Conservation (phyloP, 176 grass and related monocot species). For the Cenchrus americanus region DNA sequence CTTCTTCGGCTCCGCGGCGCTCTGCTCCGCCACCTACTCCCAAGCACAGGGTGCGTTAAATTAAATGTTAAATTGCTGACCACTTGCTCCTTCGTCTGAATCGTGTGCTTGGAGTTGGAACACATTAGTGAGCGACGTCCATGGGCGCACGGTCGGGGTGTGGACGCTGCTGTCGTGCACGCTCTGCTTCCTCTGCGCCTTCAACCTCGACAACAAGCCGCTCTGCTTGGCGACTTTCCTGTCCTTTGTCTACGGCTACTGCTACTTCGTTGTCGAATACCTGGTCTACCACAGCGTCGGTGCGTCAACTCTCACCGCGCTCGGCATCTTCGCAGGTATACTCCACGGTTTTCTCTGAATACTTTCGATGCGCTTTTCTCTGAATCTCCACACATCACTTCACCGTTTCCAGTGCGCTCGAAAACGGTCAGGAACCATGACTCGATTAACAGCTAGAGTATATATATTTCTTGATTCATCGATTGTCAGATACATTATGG, state of each 20-base stretch:
- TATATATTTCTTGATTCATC: too few relatives aligned
- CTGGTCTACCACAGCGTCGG: not conserved
- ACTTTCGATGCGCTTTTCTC: too few relatives aligned
- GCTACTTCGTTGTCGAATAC: not conserved
- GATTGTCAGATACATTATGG: too few relatives aligned
- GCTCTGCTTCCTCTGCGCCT: conserved; percentile 1
- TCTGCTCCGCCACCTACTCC: not conserved
- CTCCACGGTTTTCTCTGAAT: too few relatives aligned
- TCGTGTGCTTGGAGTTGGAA: too few relatives aligned
- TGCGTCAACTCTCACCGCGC: not conserved
- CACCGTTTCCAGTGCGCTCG: too few relatives aligned
- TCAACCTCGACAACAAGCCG: not conserved
- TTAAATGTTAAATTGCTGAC: too few relatives aligned
- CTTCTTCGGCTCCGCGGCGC: not conserved
- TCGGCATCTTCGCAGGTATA: not conserved
- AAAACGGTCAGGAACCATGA: too few relatives aligned
- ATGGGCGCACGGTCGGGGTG: not conserved
- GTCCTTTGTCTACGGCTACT: not conserved
- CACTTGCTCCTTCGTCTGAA: too few relatives aligned
- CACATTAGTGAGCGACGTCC: not conserved
- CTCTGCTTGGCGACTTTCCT: not conserved
- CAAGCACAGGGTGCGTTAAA: not conserved
- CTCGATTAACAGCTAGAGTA: too few relatives aligned
- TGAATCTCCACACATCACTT: too few relatives aligned
- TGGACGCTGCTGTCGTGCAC: not conserved